These are phyloP conservation scores for Casuarina cunninghamiana DNA, from an alignment of 306 rosid genomes.

Conservation along the genomic window DNA sequence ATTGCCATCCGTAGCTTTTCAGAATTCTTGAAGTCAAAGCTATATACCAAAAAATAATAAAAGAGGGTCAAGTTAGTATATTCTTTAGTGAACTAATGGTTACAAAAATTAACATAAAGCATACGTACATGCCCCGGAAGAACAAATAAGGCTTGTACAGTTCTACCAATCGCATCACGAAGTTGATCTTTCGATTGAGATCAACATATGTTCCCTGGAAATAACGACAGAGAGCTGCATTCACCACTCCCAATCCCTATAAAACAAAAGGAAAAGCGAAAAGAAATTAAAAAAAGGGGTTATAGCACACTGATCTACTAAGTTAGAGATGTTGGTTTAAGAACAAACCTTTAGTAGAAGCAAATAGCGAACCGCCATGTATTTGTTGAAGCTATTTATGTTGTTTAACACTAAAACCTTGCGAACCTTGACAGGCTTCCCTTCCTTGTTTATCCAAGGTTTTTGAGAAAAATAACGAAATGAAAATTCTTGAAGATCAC, in stretches of 20 bases:
- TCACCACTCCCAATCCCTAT: conserved; percentile 66
- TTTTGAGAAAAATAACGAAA: conserved; percentile 51
- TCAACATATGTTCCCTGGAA: conserved; percentile 47
- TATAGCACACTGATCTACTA: not conserved
- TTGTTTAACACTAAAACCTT: conserved; percentile 34
- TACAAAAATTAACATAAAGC: not conserved
- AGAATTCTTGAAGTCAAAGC: conserved; percentile 67
- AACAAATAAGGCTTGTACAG: conserved; percentile 79
- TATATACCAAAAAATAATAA: conserved; percentile 20
- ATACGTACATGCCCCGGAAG: conserved; percentile 72
- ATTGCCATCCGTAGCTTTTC: conserved; percentile 52
- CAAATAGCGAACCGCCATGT: conserved; percentile 65
- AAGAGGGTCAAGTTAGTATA: no score
- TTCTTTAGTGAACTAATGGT: not conserved
- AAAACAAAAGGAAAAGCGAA: not conserved
- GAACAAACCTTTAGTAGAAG: conserved; percentile 56
- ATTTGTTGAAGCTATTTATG: conserved; percentile 73
- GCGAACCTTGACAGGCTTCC: conserved; percentile 58
- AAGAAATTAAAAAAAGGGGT: not conserved
- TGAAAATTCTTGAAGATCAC: conserved; percentile 41
- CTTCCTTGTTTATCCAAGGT: conserved; percentile 73
- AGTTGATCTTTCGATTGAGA: conserved; percentile 54
- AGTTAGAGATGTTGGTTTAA: not conserved
- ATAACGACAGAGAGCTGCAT: conserved; percentile 63
- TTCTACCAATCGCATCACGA: conserved; percentile 69